Percentiles rank a stretch among this genome's conserved stretches.
Evolutionary conservation across 805 yeast species (phyloP).

Genomic region (Metschnikowia corniflorae): DNA sequence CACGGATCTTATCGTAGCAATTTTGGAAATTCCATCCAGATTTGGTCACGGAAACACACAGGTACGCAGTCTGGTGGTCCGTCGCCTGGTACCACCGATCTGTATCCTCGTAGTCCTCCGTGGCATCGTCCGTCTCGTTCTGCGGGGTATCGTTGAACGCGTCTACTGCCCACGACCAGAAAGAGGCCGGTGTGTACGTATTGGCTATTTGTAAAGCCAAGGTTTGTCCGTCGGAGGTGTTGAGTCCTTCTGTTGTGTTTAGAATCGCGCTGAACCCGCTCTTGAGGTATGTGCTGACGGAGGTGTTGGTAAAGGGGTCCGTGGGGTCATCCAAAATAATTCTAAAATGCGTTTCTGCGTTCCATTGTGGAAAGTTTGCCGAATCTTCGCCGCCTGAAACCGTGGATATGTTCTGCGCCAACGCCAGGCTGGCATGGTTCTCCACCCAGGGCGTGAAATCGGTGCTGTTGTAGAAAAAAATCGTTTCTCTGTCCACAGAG

Average conservation of each 20-base stretch:
- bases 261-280: constrained; percentile 71
- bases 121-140: constrained; percentile 4
- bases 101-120: constrained; percentile 5
- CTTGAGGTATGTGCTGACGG: constrained; percentile 37
- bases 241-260: constrained; percentile 26
- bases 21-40: constrained; percentile 64
- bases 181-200: constrained; percentile 27
- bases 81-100: constrained; percentile 10
- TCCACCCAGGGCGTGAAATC: constrained; percentile 12
- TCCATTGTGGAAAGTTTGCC: constrained; percentile 3
- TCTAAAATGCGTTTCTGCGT: constrained; percentile 23
- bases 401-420: constrained; percentile 3
- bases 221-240: constrained; percentile 1
- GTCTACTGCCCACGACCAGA: constrained; percentile 74
- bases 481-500: constrained; percentile 18
- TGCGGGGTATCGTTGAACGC: constrained; percentile 44
- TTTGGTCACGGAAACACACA: constrained; percentile 39
- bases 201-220: constrained; percentile 17
- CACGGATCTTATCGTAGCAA: constrained; percentile 53
- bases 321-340: constrained; percentile 32
- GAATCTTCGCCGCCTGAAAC: not conserved
- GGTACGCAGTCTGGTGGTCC: constrained; percentile 24
- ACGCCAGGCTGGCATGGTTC: constrained; percentile 1
- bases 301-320: constrained; percentile 33
- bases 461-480: constrained; percentile 14